phyloP scores from a whole-genome alignment of 202 grass and related monocot species.

The Setaria viridis region DNA sequence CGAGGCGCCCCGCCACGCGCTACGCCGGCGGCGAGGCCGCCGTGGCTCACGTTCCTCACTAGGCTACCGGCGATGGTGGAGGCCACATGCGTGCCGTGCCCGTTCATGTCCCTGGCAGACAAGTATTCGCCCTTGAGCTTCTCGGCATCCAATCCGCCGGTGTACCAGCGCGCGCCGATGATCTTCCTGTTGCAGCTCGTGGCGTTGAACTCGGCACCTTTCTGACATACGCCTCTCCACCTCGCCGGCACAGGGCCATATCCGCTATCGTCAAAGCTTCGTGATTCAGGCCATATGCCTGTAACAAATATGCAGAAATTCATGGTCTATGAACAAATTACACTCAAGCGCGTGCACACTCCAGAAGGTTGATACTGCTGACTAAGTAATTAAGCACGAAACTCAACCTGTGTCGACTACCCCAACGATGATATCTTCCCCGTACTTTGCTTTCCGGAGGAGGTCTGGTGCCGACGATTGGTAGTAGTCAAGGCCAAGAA shows the following conservation, averaged over 20 bases:
- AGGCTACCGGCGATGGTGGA: constrained; percentile 50
- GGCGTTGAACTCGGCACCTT: background rate
- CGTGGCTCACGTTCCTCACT: constrained; percentile 32
- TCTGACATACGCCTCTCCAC: constrained; percentile 42
- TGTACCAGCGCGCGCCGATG: constrained; percentile 50
- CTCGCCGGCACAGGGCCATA: constrained; percentile 9
- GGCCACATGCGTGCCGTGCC: constrained; percentile 61
- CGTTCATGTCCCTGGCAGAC: constrained; percentile 3
- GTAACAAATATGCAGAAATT: background rate
- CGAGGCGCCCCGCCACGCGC: constrained; percentile 44
- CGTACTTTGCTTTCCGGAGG: background rate
- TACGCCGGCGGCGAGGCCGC: constrained; percentile 27
- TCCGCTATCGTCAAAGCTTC: constrained; percentile 39
- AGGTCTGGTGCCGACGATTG: background rate
- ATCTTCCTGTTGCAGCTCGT: constrained; percentile 49
- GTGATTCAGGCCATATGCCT: constrained; percentile 60
- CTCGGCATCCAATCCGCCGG: background rate
- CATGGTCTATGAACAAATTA: no score
- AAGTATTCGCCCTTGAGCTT: background rate
- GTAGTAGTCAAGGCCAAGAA: constrained; percentile 1
- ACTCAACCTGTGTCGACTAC: background rate
- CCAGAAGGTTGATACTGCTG: no score
- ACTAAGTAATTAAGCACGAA: no score
- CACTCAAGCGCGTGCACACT: no score
- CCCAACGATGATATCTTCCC: background rate